Percentiles rank a stretch among this genome's conserved stretches.
Conservation (phyloP, 495 filamentous ascomycete genomes). For the Aspergillus campestris region DNA sequence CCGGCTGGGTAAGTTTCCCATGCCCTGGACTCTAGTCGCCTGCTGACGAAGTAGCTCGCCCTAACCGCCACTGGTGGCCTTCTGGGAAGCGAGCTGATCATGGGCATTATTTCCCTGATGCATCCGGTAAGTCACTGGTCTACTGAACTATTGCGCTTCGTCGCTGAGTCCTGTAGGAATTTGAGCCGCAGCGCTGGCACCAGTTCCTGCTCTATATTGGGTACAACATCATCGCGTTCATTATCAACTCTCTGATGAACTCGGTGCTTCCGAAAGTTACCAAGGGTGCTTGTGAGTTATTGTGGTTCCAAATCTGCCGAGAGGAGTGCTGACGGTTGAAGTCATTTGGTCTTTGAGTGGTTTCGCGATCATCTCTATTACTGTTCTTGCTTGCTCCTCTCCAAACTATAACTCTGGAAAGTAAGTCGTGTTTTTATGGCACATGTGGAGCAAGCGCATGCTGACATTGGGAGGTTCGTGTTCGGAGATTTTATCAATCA, state of each 20-base stretch:
- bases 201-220: slow-evolving; percentile 67
- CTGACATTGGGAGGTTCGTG: slow-evolving; percentile 47
- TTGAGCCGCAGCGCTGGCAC: slow-evolving; percentile 54
- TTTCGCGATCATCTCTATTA: slow-evolving; percentile 60
- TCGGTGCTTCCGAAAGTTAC: slow-evolving; percentile 55
- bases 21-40: slow-evolving; percentile 40
- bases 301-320: not conserved
- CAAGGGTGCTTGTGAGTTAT: slow-evolving; percentile 39
- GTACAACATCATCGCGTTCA: slow-evolving; percentile 53
- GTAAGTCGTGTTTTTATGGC: slow-evolving; percentile 40
- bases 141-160: too few species aligned
- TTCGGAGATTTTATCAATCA: slow-evolving; percentile 51
- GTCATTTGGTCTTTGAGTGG: slow-evolving; percentile 61
- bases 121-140: slow-evolving; percentile 25
- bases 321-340: slow-evolving; percentile 3
- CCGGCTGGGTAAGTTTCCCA: slow-evolving; percentile 52
- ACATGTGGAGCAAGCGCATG: slow-evolving; percentile 13
- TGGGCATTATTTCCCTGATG: slow-evolving; percentile 52
- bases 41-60: slow-evolving; percentile 49
- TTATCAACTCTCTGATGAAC: slow-evolving; percentile 62
- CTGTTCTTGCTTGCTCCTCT: slow-evolving; percentile 52
- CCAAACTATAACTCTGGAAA: slow-evolving; percentile 52
- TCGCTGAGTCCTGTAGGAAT: slow-evolving; percentile 23
- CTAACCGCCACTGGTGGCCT: slow-evolving; percentile 42
- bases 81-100: slow-evolving; percentile 49